Conservation (phyloP, 306 rosid species). For the Sicyos edulis region DNA sequence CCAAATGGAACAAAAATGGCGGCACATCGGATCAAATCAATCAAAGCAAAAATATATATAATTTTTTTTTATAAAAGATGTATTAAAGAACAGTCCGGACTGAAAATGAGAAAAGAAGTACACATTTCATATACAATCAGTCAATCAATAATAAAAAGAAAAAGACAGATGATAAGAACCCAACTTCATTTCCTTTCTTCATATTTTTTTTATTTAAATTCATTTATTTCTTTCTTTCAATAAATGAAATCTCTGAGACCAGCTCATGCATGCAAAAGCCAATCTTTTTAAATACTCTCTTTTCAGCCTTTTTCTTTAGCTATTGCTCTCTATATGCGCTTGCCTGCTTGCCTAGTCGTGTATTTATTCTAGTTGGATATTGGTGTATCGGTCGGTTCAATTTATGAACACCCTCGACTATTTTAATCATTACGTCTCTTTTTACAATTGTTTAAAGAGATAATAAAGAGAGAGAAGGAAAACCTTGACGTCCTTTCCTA, state of each 20-base stretch:
- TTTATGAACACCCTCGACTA: no score
- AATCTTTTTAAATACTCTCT: neutral
- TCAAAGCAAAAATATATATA: neutral
- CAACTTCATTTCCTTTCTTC: neutral
- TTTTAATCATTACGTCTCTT: no score
- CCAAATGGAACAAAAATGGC: conserved; percentile 56
- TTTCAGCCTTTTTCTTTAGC: neutral
- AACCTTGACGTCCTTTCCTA: conserved; percentile 98
- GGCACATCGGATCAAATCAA: conserved; percentile 84
- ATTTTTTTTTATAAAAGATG: no score
- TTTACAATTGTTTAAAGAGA: neutral
- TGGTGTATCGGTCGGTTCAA: no score
- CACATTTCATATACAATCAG: conserved; percentile 38
- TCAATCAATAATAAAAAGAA: conserved; percentile 45
- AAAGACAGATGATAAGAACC: conserved; percentile 27
- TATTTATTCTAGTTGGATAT: no score
- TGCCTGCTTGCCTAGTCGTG: neutral
- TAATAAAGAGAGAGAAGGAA: neutral
- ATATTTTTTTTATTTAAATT: neutral
- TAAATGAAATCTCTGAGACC: conserved; percentile 12
- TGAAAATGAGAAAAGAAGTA: conserved; percentile 22
- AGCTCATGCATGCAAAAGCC: conserved; percentile 18
- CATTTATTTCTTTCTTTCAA: no score
- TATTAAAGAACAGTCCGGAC: neutral
- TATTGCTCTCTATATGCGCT: neutral